Base-by-base conservation (phyloP, 768 basidiomycete genomes). In the Boletellus sp. region DNA sequence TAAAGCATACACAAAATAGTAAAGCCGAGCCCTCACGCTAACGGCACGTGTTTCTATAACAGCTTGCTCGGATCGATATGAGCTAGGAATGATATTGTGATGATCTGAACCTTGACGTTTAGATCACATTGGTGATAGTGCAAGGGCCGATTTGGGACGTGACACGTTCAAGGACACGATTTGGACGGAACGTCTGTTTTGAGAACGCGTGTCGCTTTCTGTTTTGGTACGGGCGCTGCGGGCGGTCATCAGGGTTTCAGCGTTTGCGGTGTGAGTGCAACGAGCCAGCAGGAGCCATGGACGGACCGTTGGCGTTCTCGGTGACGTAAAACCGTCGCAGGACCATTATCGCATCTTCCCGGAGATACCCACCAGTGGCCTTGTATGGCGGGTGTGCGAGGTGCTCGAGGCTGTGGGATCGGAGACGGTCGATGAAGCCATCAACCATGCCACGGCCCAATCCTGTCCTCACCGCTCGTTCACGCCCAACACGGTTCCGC, bases 401-500 rank as follows among this genome's bases (percentile, higher is more conserved):
- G 61, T 96, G 87, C 12, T 69, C 62, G 13, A 90, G 66, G 37
- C 90, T 94, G 58, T 19, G 42, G 44, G 51, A 52, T 52, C 10
- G 3, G n/a, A 32, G 37, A 41, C 20, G 35, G 48, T 53, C 43
- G 50, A 23, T 42, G 32, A 38, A 26, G 26, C 24, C 11, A 38
- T 31, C n/a, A 41, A 33, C 15, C 1, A 20, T 45, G 22, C 8
- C 16, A 41, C 35, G 35, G 19, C 48, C 19, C 33, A 34, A 28
- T 47, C 42, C n/a, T 17, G 22, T 36, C 15, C 78, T 54, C 37
- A 91, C 94, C 70, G 70, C 56, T 78, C 72, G 63, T 96, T 94
- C 12, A 97, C 90, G 23, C 87, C 84, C 41, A 96, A 72, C 6
- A 99, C 94, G 59, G 94, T 94, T 36, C 91, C 95, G 68, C 93